Conservation (phyloP, 1,284 basidiomycete species). For the Trametes pubescens region DNA sequence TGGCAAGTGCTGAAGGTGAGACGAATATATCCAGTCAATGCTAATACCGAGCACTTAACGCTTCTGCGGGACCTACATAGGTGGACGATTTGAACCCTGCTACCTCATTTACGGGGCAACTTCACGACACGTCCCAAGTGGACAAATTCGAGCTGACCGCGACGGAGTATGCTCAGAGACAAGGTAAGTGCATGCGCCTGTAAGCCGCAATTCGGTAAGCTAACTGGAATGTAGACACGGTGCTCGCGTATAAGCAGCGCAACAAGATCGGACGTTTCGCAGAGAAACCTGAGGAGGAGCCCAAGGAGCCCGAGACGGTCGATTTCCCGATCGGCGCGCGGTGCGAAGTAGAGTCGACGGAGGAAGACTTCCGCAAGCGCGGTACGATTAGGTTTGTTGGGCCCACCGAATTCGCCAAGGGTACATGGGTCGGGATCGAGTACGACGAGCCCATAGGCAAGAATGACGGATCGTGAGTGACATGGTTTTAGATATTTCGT, state of each 20-base stretch:
- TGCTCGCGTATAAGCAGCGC: conserved; percentile 89
- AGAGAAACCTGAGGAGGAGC: conserved; percentile 47
- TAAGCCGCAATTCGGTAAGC: not conserved
- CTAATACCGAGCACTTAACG: not conserved
- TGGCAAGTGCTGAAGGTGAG: conserved; percentile 80
- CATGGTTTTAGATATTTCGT: not conserved
- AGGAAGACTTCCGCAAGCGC: conserved; percentile 74
- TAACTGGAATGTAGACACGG: conserved; percentile 69
- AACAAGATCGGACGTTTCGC: conserved; percentile 94
- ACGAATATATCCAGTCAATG: not conserved
- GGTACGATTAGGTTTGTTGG: conserved; percentile 91
- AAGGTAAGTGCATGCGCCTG: conserved; percentile 61
- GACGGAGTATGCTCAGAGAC: conserved; percentile 82
- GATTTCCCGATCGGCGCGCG: conserved; percentile 74
- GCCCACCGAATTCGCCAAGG: conserved; percentile 78
- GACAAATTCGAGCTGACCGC: conserved; percentile 93
- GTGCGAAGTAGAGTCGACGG: conserved; percentile 81
- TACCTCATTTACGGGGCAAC: conserved; percentile 77
- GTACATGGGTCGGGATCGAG: conserved; percentile 92
- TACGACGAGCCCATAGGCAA: conserved; percentile 97
- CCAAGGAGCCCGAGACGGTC: conserved; percentile 42
- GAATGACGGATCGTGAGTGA: conserved; percentile 90
- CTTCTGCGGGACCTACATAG: conserved; percentile 47
- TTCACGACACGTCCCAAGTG: conserved; percentile 86
- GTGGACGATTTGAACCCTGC: conserved; percentile 83